Base-by-base conservation (phyloP, 805 yeast species). In the Yamadazyma philogaea region DNA sequence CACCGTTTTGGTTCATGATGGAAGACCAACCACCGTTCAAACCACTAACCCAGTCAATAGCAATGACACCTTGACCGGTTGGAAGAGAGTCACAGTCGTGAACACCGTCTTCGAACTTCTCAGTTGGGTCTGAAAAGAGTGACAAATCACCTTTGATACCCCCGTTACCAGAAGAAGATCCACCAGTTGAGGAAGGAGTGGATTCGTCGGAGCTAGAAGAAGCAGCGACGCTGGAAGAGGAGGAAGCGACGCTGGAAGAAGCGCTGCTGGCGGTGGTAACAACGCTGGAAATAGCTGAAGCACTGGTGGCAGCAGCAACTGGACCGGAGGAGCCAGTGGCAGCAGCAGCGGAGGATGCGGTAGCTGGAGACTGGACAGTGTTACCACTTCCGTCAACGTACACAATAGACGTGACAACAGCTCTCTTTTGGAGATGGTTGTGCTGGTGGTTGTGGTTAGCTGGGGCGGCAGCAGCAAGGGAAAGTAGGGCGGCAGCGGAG, bases 21-120 rank as follows among this genome's bases (percentile, higher is more conserved):
- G 91, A 88, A 41, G 95, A 76, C 79, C 80, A 84, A 55, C 96
- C 96, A 51, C 93, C 95, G 40, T 54, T 52, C 82, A 74, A 74
- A 75, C 57, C 63, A 41, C 53, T 45, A 43, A 55, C 52, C 62
- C 60, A 74, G 70, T 82, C 83, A 35, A 87, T 69, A 22, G 87
- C 65, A 56, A 88, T 71, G 46, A 88, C 95, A 75, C 96, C 96
- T 58, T 85, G 77, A 48, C 93, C 95, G 39, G 78, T 60, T 61
- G 91, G 95, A 77, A 88, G 84, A 42, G 70, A 62, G 46, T 74
- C 63, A 74, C 96, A 88, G 46, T 73, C 64, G 56, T 79, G 59
- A 31, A 66, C 72, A 61, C 96, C 96, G 60, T 88, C 96, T 58
- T 70, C 66, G 67, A 93, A 91, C 39, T 68, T 66, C 34, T 62